A percentile compares a stretch with the other conserved stretches of the same genome.
These are phyloP conservation scores for Imleria badia DNA, from an alignment of 768 basidiomycete species.

Conservation along the genomic window DNA sequence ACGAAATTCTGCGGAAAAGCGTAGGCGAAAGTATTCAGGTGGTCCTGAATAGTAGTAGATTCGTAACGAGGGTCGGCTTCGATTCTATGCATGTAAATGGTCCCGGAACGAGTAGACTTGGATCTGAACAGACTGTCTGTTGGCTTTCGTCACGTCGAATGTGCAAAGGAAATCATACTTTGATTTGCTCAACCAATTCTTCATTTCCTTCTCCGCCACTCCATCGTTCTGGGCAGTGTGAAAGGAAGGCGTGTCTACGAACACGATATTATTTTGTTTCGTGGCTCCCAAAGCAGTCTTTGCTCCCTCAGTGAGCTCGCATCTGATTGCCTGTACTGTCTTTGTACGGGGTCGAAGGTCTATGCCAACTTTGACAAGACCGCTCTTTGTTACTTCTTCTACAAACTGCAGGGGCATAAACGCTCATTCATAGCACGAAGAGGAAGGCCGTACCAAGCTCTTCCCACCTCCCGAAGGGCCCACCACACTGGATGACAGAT, in stretches of 20 bases:
- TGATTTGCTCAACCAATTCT: slow-evolving; percentile 5
- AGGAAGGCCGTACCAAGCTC: slow-evolving; percentile 11
- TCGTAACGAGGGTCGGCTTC: neutral
- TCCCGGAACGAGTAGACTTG: slow-evolving; percentile 5
- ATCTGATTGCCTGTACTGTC: slow-evolving; percentile 12
- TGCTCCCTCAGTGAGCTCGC: neutral
- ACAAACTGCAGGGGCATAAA: slow-evolving; percentile 8
- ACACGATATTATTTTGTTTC: slow-evolving; percentile 9
- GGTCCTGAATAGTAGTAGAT: neutral
- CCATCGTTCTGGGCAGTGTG: neutral
- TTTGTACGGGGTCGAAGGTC: neutral
- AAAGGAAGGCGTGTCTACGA: slow-evolving; percentile 27
- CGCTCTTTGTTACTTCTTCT: neutral
- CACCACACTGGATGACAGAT: slow-evolving; percentile 6
- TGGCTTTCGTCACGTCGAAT: neutral
- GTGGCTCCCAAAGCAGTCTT: neutral
- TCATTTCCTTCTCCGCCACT: neutral
- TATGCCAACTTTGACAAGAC: neutral
- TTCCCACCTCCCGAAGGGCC: slow-evolving; percentile 23
- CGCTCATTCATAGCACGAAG: neutral
- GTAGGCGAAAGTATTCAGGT: slow-evolving; percentile 8
- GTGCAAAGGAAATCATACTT: neutral
- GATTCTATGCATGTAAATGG: slow-evolving; percentile 18
- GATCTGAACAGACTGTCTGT: slow-evolving; percentile 4
- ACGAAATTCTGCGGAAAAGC: slow-evolving; percentile 5